phyloP scores from a whole-genome alignment of 2,329 filamentous ascomycete species.

The Colletotrichum endophyticum region DNA sequence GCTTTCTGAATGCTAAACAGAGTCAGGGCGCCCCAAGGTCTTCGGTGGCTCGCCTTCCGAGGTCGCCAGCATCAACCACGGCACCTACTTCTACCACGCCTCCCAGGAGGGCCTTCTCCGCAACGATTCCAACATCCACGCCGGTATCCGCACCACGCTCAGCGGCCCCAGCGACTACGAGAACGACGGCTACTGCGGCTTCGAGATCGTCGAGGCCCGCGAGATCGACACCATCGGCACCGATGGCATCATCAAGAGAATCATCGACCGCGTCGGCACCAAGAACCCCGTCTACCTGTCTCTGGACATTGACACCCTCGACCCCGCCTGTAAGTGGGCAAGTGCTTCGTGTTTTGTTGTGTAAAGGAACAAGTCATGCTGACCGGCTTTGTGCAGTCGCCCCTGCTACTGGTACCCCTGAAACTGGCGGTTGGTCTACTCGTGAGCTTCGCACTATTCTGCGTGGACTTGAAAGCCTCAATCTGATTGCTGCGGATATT shows the following conservation, averaged over 20 bases:
- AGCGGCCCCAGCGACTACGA: slow-evolving; percentile 82
- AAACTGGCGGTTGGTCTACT: slow-evolving; percentile 79
- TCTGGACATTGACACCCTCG: slow-evolving; percentile 87
- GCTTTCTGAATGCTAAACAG: slow-evolving; percentile 22
- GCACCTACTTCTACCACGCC: slow-evolving; percentile 89
- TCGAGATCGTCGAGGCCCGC: slow-evolving; percentile 78
- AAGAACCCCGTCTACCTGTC: slow-evolving; percentile 79
- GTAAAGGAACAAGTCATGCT: neutral
- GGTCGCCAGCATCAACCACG: slow-evolving; percentile 81
- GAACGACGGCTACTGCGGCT: slow-evolving; percentile 85
- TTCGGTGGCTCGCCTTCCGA: slow-evolving; percentile 83
- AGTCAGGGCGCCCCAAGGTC: slow-evolving; percentile 80
- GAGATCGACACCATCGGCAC: slow-evolving; percentile 58
- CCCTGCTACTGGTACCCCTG: slow-evolving; percentile 75
- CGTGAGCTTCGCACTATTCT: slow-evolving; percentile 75
- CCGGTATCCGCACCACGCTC: slow-evolving; percentile 83
- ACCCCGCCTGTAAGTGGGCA: slow-evolving; percentile 66
- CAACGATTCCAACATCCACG: slow-evolving; percentile 88
- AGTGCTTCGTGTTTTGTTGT: neutral
- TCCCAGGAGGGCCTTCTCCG: slow-evolving; percentile 76
- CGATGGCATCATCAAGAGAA: slow-evolving; percentile 79
- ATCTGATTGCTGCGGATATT: slow-evolving; percentile 73
- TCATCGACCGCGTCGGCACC: slow-evolving; percentile 76
- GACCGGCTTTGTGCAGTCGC: slow-evolving; percentile 52
- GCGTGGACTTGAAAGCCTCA: slow-evolving; percentile 70